phyloP scores from a whole-genome alignment of 176 grass and related monocot genomes.

The Carex pumila region DNA sequence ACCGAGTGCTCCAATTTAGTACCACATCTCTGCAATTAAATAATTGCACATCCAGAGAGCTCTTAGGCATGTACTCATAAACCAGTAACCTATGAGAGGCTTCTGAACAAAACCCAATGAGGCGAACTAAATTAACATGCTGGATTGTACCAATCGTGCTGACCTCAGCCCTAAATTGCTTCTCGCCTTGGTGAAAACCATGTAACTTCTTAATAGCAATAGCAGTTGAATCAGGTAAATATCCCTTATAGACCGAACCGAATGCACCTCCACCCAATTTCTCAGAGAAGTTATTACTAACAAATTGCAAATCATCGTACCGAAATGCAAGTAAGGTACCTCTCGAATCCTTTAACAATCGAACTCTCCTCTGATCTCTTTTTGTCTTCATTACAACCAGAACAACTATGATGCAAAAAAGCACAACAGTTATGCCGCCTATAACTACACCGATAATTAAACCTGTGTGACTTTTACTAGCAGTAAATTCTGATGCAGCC shows the following conservation, averaged over 20 bases:
- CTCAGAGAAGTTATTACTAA: conserved; percentile 61
- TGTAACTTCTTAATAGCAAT: too few species aligned
- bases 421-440: conserved; percentile 27
- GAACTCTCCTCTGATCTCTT: conserved; percentile 29
- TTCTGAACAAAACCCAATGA: too few species aligned
- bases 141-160: too few species aligned
- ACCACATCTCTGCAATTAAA: too few species aligned
- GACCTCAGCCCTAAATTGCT: too few species aligned
- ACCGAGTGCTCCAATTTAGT: too few species aligned
- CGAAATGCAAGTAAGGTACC: conserved; percentile 47
- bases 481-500: conserved; percentile 56
- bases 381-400: conserved; percentile 29
- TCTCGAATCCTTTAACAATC: conserved; percentile 38
- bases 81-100: too few species aligned
- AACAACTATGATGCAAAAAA: conserved; percentile 13
- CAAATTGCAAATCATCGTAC: conserved; percentile 55
- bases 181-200: too few species aligned
- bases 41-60: too few species aligned
- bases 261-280: conserved; percentile 69
- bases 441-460: conserved; percentile 27
- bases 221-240: too few species aligned
- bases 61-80: too few species aligned
- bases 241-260: conserved; percentile 9
- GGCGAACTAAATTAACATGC: too few species aligned
- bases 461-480: conserved; percentile 36